Evolutionary conservation across 2,329 filamentous ascomycete species (phyloP).

Genomic region (Thielaviopsis euricoi): DNA sequence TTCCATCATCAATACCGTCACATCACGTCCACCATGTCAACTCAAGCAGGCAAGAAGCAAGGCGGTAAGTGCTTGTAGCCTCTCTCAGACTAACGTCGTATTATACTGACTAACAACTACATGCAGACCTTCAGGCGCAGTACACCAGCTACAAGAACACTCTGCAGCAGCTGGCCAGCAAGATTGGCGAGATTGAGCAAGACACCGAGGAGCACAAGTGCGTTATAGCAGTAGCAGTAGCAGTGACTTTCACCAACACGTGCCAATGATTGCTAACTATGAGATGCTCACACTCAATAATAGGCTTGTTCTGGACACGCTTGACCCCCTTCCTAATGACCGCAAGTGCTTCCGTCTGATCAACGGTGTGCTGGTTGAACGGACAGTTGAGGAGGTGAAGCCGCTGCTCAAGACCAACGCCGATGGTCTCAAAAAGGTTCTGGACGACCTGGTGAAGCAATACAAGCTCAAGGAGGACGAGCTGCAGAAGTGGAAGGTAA

Average conservation of each 20-base stretch:
- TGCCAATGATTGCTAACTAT: conserved; percentile 5
- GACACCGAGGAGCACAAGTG: conserved; percentile 98
- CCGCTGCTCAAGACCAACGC: conserved; percentile 86
- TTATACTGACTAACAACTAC: conserved; percentile 4
- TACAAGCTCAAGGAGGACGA: conserved; percentile 92
- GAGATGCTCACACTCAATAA: too few species aligned
- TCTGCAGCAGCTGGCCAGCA: conserved; percentile 83
- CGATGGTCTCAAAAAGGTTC: conserved; percentile 81
- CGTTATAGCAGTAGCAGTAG: conserved; percentile 18
- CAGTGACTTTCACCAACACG: too few species aligned
- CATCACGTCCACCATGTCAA: too few species aligned
- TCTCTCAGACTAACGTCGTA: too few species aligned
- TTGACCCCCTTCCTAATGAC: conserved; percentile 64
- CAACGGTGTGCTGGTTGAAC: conserved; percentile 88
- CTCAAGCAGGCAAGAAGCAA: conserved; percentile 50
- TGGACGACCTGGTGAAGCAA: conserved; percentile 89
- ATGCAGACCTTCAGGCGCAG: conserved; percentile 58
- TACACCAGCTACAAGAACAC: conserved; percentile 64
- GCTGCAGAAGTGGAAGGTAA: conserved; percentile 95
- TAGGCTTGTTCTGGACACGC: conserved; percentile 86
- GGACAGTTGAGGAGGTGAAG: conserved; percentile 82
- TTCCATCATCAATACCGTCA: not conserved
- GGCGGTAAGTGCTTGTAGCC: conserved; percentile 46
- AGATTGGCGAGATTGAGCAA: conserved; percentile 94
- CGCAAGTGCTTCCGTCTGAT: conserved; percentile 98